phyloP scores from a whole-genome alignment of 2,329 filamentous ascomycete species.

The Claviceps monticola region DNA sequence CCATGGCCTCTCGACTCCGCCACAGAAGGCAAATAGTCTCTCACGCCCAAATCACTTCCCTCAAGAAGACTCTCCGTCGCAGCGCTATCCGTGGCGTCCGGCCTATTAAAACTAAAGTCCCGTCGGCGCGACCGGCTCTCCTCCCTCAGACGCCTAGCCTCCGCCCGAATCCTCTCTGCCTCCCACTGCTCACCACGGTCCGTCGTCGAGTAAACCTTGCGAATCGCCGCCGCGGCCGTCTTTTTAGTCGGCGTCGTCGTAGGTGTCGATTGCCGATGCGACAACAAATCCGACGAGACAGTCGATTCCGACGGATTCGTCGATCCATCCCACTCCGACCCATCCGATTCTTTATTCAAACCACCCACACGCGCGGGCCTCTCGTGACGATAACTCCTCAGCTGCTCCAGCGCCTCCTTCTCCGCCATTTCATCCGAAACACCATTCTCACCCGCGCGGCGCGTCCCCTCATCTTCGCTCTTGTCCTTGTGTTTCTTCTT shows the following conservation, averaged over 20 bases:
- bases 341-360: constrained; percentile 70
- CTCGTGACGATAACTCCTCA: constrained; percentile 76
- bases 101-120: constrained; percentile 41
- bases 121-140: constrained; percentile 33
- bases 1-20: constrained; percentile 30
- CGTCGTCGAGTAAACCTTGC: constrained; percentile 48
- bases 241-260: constrained; percentile 33
- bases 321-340: constrained; percentile 63
- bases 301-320: constrained; percentile 52
- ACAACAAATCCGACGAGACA: constrained; percentile 44
- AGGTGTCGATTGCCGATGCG: constrained; percentile 42
- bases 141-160: constrained; percentile 41
- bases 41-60: constrained; percentile 39
- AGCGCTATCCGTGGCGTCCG: constrained; percentile 20
- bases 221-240: constrained; percentile 25
- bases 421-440: constrained; percentile 52
- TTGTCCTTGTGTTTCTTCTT: neutral
- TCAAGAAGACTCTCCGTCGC: constrained; percentile 18
- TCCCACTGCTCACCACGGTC: constrained; percentile 39
- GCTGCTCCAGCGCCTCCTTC: constrained; percentile 49
- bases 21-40: constrained; percentile 42
- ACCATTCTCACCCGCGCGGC: constrained; percentile 43
- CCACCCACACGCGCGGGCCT: constrained; percentile 77
- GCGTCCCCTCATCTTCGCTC: constrained; percentile 27
- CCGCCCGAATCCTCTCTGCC: constrained; percentile 39